phyloP scores from a whole-genome alignment of 306 rosid genomes.

The Vicia sativa region DNA sequence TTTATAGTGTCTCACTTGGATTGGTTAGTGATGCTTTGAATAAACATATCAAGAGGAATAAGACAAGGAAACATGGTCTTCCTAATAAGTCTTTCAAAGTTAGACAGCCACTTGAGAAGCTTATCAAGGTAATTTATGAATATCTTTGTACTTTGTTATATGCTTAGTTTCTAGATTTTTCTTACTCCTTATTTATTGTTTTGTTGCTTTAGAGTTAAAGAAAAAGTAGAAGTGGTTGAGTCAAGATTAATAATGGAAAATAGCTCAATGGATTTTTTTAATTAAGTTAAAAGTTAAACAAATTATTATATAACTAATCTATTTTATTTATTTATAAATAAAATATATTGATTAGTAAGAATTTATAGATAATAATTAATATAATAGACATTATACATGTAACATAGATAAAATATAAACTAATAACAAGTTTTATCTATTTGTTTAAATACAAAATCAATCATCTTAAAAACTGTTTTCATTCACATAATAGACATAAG shows the following conservation, averaged over 20 bases:
- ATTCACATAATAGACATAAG: too few species aligned
- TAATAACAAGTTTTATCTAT: too few species aligned
- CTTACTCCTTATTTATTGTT: neutral
- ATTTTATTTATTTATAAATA: too few species aligned
- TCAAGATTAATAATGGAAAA: neutral
- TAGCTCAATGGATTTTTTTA: too few species aligned
- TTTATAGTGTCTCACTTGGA: slow-evolving; percentile 79
- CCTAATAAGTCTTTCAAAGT: slow-evolving; percentile 40
- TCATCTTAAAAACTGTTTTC: too few species aligned
- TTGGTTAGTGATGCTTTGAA: slow-evolving; percentile 59
- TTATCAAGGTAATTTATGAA: slow-evolving; percentile 59
- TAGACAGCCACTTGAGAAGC: slow-evolving; percentile 60
- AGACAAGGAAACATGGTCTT: slow-evolving; percentile 43
- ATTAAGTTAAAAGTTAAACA: too few species aligned
- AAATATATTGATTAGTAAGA: too few species aligned
- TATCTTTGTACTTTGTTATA: neutral
- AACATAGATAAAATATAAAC: too few species aligned
- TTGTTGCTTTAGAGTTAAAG: neutral
- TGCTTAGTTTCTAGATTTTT: neutral
- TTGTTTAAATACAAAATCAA: too few species aligned
- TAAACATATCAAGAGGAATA: slow-evolving; percentile 37
- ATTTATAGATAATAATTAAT: too few species aligned
- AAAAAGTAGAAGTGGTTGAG: neutral
- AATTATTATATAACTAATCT: too few species aligned
- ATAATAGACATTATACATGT: too few species aligned